Evolutionary conservation across 2,329 filamentous ascomycete species (phyloP).

Genomic region (Monilinia fructicola): DNA sequence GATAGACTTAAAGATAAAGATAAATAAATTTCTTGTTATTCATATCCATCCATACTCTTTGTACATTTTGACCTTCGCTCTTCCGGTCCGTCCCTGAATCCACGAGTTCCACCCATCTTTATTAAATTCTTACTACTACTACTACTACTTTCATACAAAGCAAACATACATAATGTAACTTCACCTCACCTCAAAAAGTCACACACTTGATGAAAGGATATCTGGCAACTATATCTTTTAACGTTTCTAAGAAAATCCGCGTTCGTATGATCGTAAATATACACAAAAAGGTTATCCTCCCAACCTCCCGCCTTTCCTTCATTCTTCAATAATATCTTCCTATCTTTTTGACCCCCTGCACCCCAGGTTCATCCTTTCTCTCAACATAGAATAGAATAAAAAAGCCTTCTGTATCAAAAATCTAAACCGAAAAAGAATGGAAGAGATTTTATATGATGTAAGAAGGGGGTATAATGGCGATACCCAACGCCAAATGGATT

Average conservation of each 20-base stretch:
- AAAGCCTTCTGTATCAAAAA: constrained; percentile 34
- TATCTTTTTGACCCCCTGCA: not conserved
- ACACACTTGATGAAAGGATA: not conserved
- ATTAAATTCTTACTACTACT: not conserved
- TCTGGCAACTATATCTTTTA: not conserved
- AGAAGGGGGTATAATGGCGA: constrained; percentile 36
- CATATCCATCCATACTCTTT: no score
- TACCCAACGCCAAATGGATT: constrained; percentile 38
- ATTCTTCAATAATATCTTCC: not conserved
- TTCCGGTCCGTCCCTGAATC: not conserved
- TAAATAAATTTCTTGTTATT: not conserved
- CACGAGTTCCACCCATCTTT: not conserved
- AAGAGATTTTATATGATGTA: constrained; percentile 35
- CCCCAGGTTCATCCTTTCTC: constrained; percentile 9
- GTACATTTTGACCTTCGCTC: not conserved
- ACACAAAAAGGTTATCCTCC: constrained; percentile 22
- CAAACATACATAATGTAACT: not conserved
- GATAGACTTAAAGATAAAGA: not conserved
- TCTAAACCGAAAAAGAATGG: constrained; percentile 33
- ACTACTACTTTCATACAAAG: not conserved
- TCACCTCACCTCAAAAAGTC: not conserved
- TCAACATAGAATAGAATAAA: constrained; percentile 22
- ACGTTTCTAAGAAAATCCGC: constrained; percentile 13
- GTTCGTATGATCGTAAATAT: constrained; percentile 25
- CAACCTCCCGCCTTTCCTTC: constrained; percentile 2